phyloP scores from a whole-genome alignment of 140 eudicot genomes.

The Stevia rebaudiana region DNA sequence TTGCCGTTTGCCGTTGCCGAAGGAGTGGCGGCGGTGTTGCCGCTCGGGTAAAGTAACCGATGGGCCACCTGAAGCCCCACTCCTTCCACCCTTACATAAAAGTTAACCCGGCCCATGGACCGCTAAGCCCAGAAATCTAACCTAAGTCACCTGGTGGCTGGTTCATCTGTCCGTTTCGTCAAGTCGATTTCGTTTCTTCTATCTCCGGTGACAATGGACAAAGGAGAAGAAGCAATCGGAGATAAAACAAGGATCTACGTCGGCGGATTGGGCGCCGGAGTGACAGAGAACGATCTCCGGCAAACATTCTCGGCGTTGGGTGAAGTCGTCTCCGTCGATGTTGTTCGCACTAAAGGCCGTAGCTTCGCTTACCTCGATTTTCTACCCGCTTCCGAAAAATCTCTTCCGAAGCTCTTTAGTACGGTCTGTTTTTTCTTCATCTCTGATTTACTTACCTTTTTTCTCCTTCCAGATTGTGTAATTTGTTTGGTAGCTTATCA shows the following conservation, averaged over 20 bases:
- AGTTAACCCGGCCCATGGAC: constrained; percentile 12
- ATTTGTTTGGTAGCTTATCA: background rate
- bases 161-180: background rate
- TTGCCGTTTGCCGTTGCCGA: too few relatives aligned
- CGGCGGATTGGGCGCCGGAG: constrained; percentile 77
- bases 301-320: constrained; percentile 76
- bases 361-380: constrained; percentile 86
- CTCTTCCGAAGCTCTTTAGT: constrained; percentile 89
- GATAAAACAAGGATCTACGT: constrained; percentile 55
- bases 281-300: constrained; percentile 64
- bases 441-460: background rate
- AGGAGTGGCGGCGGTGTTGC: too few relatives aligned
- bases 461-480: too few relatives aligned
- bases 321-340: constrained; percentile 47
- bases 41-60: too few relatives aligned
- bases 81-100: too few relatives aligned
- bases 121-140: background rate
- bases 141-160: constrained; percentile 6
- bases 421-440: constrained; percentile 40
- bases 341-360: constrained; percentile 79
- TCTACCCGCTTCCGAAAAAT: constrained; percentile 61
- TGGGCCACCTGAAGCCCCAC: too few relatives aligned
- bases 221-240: background rate
- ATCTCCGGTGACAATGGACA: constrained; percentile 15
- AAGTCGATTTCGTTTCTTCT: constrained; percentile 5